Percentiles rank a stretch among this genome's conserved stretches.
phyloP scores from a whole-genome alignment of 2,329 filamentous ascomycete species.

The Simplicillium aogashimaense region DNA sequence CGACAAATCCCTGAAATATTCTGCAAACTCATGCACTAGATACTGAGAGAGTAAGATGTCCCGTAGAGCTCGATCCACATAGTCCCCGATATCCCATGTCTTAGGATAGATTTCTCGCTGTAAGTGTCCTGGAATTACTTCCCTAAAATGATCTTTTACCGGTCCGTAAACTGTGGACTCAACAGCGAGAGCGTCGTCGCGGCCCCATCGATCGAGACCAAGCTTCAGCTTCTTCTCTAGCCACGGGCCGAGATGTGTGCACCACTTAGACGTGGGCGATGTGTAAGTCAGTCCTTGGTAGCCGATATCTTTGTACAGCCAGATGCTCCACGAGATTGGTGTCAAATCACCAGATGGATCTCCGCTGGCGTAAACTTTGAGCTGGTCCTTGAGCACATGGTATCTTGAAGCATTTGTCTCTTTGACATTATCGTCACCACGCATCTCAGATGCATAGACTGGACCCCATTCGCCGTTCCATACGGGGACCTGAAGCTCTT shows the following conservation, averaged over 20 bases:
- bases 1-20: not conserved
- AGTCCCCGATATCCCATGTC: constrained; percentile 9
- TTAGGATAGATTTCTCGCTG: not conserved
- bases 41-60: not conserved
- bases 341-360: constrained; percentile 1
- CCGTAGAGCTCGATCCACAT: constrained; percentile 24
- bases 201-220: constrained; percentile 41
- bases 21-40: not conserved
- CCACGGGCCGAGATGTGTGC: constrained; percentile 35
- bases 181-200: constrained; percentile 11
- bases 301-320: constrained; percentile 49
- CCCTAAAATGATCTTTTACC: not conserved
- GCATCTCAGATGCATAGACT: constrained; percentile 28
- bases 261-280: constrained; percentile 33
- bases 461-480: constrained; percentile 45
- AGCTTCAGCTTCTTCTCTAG: constrained; percentile 39
- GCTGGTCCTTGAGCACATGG: constrained; percentile 29
- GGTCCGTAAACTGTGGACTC: constrained; percentile 2
- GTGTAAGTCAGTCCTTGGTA: constrained; percentile 46
- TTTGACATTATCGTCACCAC: constrained; percentile 24
- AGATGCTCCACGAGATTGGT: constrained; percentile 49
- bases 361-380: constrained; percentile 21
- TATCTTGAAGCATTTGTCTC: constrained; percentile 30
- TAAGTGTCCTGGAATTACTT: not conserved
- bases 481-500: constrained; percentile 26